Evolutionary conservation across 768 basidiomycete genomes (phyloP).

Genomic region (Lactarius hatsudake): DNA sequence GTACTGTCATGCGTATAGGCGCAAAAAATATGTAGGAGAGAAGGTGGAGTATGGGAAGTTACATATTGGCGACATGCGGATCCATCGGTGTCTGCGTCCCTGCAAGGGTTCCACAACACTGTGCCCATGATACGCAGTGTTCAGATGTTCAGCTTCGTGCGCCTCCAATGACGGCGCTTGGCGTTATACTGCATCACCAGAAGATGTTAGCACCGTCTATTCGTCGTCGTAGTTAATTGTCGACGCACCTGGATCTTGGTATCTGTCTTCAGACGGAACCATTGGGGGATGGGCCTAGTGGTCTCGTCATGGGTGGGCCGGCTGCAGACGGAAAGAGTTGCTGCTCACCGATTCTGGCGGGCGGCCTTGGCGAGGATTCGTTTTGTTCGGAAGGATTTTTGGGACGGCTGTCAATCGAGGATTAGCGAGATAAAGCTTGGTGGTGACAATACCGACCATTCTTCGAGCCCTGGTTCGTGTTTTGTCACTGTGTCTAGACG

Average conservation of each 20-base stretch:
- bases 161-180: conserved; percentile 98
- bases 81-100: neutral
- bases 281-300: conserved; percentile 93
- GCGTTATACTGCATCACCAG: conserved; percentile 67
- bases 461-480: neutral
- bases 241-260: conserved; percentile 81
- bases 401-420: neutral
- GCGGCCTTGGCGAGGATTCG: neutral
- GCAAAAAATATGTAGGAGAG: neutral
- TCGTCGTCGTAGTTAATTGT: neutral
- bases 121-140: neutral
- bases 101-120: neutral
- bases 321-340: neutral
- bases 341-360: conserved; percentile 33
- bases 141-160: conserved; percentile 98
- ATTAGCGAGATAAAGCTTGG: neutral
- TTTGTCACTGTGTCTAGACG: neutral
- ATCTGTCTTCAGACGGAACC: conserved; percentile 97
- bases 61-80: neutral
- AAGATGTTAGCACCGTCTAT: neutral
- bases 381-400: conserved; percentile 1
- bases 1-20: neutral
- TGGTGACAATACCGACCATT: neutral
- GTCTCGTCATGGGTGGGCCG: neutral
- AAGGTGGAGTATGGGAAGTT: neutral